These are phyloP conservation scores for Haplographium delicatum DNA, from an alignment of 495 filamentous ascomycete genomes.

Conservation along the genomic window DNA sequence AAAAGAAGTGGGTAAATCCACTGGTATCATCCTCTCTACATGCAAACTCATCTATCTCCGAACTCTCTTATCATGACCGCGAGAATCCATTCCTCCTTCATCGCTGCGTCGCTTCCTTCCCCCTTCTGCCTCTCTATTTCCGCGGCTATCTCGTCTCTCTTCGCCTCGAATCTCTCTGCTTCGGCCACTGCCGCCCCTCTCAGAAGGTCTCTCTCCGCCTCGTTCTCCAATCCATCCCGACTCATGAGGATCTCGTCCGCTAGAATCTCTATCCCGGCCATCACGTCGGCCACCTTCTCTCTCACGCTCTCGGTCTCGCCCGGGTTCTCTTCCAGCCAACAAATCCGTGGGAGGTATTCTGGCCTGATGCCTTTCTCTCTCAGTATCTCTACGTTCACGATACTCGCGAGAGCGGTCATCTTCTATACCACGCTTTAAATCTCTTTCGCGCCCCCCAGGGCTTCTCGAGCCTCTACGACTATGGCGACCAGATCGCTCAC, in stretches of 20 bases:
- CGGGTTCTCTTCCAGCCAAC: conserved; percentile 27
- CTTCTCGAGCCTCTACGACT: conserved; percentile 31
- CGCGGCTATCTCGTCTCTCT: conserved; percentile 18
- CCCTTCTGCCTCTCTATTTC: conserved; percentile 13
- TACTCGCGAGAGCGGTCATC: conserved; percentile 25
- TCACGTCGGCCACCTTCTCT: conserved; percentile 13
- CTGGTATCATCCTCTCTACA: neutral
- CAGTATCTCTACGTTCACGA: conserved; percentile 27
- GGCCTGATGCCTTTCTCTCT: conserved; percentile 17
- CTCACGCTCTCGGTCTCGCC: conserved; percentile 20
- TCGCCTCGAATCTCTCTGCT: conserved; percentile 14
- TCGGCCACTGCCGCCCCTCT: conserved; percentile 7
- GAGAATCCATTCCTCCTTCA: conserved; percentile 24
- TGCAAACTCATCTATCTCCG: conserved; percentile 8
- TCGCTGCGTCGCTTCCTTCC: conserved; percentile 35
- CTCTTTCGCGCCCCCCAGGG: conserved; percentile 30
- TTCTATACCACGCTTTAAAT: conserved; percentile 20
- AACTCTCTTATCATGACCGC: conserved; percentile 27
- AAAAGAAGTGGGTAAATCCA: neutral
- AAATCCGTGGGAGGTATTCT: conserved; percentile 16
- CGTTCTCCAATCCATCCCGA: conserved; percentile 10
- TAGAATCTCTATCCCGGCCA: conserved; percentile 15
- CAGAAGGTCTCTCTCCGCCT: conserved; percentile 5
- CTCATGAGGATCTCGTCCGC: conserved; percentile 14
- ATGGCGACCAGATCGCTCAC: conserved; percentile 25